Evolutionary conservation across 305 asterid genomes (phyloP).

Genomic region (Withania somnifera): DNA sequence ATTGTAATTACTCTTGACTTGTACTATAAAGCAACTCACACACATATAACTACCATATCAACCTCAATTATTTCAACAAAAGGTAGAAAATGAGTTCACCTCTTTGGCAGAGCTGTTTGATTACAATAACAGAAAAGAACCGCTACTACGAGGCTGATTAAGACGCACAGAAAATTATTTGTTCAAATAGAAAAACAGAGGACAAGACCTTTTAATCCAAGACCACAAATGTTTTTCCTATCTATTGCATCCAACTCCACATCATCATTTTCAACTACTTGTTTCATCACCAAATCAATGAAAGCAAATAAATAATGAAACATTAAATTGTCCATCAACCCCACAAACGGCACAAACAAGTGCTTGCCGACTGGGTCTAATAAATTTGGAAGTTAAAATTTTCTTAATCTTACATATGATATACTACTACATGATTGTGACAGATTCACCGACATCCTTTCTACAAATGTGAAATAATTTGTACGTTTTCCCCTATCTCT

Average conservation of each 20-base stretch:
- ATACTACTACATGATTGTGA: neutral
- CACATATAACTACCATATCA: neutral
- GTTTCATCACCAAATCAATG: neutral
- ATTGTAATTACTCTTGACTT: neutral
- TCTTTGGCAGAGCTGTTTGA: neutral
- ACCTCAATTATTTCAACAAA: neutral
- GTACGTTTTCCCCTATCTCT: neutral
- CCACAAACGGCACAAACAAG: neutral
- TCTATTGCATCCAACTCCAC: neutral
- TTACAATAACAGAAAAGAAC: neutral
- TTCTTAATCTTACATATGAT: neutral
- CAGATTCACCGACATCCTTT: neutral
- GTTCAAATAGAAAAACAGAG: neutral
- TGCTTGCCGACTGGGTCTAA: neutral
- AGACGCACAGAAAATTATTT: neutral
- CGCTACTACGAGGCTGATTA: neutral
- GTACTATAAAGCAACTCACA: neutral
- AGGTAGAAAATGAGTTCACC: neutral
- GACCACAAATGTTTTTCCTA: neutral
- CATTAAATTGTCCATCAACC: neutral
- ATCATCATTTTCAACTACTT: slow-evolving; percentile 1
- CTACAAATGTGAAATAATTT: neutral
- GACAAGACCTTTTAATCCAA: neutral
- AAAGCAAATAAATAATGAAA: neutral
- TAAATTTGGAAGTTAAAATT: neutral